Base-by-base conservation (phyloP, 352 stramenopile genomes). In the Phytophthora uliginosa region DNA sequence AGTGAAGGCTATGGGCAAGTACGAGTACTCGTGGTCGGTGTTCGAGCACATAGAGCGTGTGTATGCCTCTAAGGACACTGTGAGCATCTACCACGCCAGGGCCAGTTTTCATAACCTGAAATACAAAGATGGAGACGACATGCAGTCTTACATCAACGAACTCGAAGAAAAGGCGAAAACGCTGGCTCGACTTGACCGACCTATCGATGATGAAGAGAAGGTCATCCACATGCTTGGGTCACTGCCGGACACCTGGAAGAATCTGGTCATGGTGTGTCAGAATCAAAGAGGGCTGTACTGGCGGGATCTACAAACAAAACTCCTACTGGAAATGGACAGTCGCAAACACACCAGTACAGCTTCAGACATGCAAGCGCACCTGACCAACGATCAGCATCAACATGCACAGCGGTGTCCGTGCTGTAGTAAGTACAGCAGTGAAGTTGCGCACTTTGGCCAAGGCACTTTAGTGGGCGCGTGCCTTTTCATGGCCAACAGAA, bases 141-240 rank as follows among this genome's bases (percentile, higher is more conserved):
- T 70, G 63, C 63, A 70, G 54, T 8, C 45, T 24, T 24, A 64
- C 24, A 70, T 59, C 42, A 70, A 70, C 17, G 1, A 17, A 0
- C 34, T 70, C 7, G 63, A 60, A 59, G 63, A 69, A 12, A 69
- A 69, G 15, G 42, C 63, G 8, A 51, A 58, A 4, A 48, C 54
- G 0, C 8, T 71, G 15, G 5, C 63, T 3, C 45, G 54, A 26
- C 54, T 71, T 40, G 10, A 36, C 3, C 42, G 63, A 12, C 51
- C 55, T 3, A 20, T 71, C 8, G 54, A 59, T 22, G 63, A 71
- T 12, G 55, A 63, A 59, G 63, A 71, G 22, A 64, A 71, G 13
- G 22, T 40, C 0, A 54, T 64, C 31, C 63, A 71, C 0, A 63
- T 70, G 28, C 45, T 70, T 6, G 63, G 20, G 3, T 63, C 54